Evolutionary conservation across 208 protist genomes (phyloP).

Genomic region (Crithidia expoeki): DNA sequence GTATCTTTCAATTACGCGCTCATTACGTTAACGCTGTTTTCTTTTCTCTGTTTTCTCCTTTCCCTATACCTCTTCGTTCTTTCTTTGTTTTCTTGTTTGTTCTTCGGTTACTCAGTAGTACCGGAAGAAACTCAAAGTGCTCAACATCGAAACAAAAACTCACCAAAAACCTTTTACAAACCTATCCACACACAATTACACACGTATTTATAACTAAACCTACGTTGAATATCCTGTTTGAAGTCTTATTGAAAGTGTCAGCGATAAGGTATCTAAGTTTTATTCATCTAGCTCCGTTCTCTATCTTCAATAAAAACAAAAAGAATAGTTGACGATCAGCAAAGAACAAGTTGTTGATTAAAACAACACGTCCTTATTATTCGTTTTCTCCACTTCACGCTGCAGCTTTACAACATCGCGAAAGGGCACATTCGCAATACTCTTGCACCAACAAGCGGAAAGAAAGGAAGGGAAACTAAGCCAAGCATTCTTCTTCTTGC

Average conservation of each 20-base stretch:
- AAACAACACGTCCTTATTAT: background rate
- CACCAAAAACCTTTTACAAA: slow-evolving; percentile 1
- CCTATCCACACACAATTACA: background rate
- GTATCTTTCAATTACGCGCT: slow-evolving; percentile 1
- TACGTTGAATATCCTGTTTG: slow-evolving; percentile 2
- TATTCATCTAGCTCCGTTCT: slow-evolving; percentile 16
- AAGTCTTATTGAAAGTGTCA: background rate
- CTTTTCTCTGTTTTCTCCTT: slow-evolving; percentile 18
- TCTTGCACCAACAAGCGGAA: background rate
- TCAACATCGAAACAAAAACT: slow-evolving; percentile 3
- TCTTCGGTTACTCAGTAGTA: slow-evolving; percentile 15
- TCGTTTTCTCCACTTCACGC: background rate
- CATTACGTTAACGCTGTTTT: slow-evolving; percentile 9
- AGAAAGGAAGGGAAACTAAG: background rate
- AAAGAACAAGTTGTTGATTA: no score
- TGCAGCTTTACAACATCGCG: background rate
- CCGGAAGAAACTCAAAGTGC: slow-evolving; percentile 1
- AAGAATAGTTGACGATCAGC: background rate
- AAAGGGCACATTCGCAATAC: background rate
- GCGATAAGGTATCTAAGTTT: background rate
- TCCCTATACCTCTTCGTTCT: slow-evolving; percentile 12
- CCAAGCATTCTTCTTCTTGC: background rate
- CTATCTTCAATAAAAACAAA: slow-evolving; percentile 10
- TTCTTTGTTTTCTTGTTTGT: slow-evolving; percentile 27
- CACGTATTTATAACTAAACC: slow-evolving; percentile 13